Evolutionary conservation across 371 early-diverging fungal species (phyloP), one percentile per base, ranked within the genome.

Genomic region (Apophysomyces trapeziformis): DNA sequence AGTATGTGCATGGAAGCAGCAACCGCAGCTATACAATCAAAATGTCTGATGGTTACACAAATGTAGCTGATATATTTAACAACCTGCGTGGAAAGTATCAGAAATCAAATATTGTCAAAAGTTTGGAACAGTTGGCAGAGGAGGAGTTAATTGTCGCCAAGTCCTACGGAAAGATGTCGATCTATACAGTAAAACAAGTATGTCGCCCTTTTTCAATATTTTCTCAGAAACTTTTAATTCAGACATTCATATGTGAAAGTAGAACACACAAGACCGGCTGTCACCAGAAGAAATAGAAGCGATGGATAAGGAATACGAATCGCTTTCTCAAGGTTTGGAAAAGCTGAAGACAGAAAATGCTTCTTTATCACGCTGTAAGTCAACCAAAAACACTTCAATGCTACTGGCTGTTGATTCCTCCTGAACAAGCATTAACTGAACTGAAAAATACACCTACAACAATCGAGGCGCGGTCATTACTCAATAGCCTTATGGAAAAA

Each of bases 41-140:
- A 26, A 26, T 26, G 32, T 26, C 41, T 46, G 18, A 6, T 38
- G 3, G 37, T 13, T 47, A 21, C 18, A 43, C 41, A 44, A 64
- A 16, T 7, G n/a, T 60, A 70, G 70, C 70, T 43, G 70, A 70
- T 38, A 59, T 70, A 18, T 70, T 66, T 14, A 70, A 70, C 63
- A 70, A 70, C 45, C 45, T 70, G 9, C 63, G 66, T 13, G 63
- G 63, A 16, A 70, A 70, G 60, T 63, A 70, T 26, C 66, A 32
- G 14, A 70, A 70, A 36, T 18, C 63, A 12, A 45, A 32, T 21
- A 44, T 70, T 47, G 63, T 60, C 13, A 63, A 70, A 18, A 57
- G 56, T 13, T 45, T 70, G 4, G 70, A 70, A 3, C 66, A 60
- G 2, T 45, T 70, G 2, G 54, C 44, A 13, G 63, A 63, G 16